A percentile compares a stretch with the other conserved stretches of the same genome.
phyloP scores from a whole-genome alignment of 2,329 filamentous ascomycete species.

The Aspergillus fructus region DNA sequence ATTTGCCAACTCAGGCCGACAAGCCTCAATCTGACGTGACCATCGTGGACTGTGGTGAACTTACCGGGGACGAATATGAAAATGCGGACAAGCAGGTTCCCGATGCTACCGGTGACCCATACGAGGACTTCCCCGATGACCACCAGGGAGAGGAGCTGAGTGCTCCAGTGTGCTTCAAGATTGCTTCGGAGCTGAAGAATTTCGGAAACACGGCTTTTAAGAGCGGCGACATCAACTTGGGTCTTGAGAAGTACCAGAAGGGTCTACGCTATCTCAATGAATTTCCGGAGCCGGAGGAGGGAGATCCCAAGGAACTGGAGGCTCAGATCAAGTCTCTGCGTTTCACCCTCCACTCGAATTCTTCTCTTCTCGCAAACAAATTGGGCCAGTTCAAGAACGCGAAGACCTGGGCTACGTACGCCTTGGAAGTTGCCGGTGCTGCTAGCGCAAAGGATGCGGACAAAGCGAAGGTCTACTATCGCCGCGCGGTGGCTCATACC shows the following conservation, averaged over 20 bases:
- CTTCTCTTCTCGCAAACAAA: slow-evolving; percentile 82
- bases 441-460: slow-evolving; percentile 69
- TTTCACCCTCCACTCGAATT: slow-evolving; percentile 85
- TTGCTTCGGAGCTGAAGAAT: slow-evolving; percentile 82
- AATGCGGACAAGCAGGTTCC: slow-evolving; percentile 66
- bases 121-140: slow-evolving; percentile 96
- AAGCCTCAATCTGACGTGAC: slow-evolving; percentile 72
- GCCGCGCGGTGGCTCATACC: slow-evolving; percentile 73
- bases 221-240: slow-evolving; percentile 65
- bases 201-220: slow-evolving; percentile 95
- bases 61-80: slow-evolving; percentile 68
- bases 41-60: slow-evolving; percentile 83
- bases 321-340: slow-evolving; percentile 70
- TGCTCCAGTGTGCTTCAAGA: slow-evolving; percentile 69
- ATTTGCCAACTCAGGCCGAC: slow-evolving; percentile 73
- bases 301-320: slow-evolving; percentile 68
- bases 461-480: slow-evolving; percentile 84
- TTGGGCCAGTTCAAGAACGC: slow-evolving; percentile 69
- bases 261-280: slow-evolving; percentile 85
- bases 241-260: slow-evolving; percentile 92
- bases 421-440: slow-evolving; percentile 61
- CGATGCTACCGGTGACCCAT: slow-evolving; percentile 82
- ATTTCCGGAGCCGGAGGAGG: slow-evolving; percentile 68
- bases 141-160: slow-evolving; percentile 61
- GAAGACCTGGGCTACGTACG: slow-evolving; percentile 67